Base-by-base conservation (phyloP, 1,139 yeast species). In the Eremothecium cymbalariae region DNA sequence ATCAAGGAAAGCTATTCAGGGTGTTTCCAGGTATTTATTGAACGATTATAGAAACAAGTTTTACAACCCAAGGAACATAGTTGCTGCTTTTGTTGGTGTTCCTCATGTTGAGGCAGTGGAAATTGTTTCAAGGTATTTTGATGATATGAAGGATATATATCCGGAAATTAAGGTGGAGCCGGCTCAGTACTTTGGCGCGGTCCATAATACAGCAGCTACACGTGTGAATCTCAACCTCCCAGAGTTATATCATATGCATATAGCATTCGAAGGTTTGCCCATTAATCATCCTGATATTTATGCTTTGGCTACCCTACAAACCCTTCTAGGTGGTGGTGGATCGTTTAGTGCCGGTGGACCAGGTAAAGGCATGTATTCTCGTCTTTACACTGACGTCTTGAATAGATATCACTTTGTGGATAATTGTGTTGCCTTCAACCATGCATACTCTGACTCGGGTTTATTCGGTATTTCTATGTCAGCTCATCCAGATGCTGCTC, bases 311-410 rank as follows among this genome's bases (percentile, higher is more conserved):
- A 79, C 90, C 1, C 69, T 90, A 38, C 98, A 90, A 55, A 86
- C 90, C 41, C 66, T 90, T 19, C 65, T 90, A n/a, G 98, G 98
- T 26, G 97, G 97, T 24, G 98, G 98, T 34, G 94, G 96, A 6
- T 86, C 97, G 1, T 90, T 90, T 55, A 80, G 94, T 16, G 97
- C 99, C 8, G 99, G 99, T 45, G 99, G 99, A 0, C 99, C 99
- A n/a, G 99, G 99, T 37, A 90, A 90, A 61, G 99, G 99, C 4
- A 88, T 90, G 97, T 93, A 86, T 58, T 84, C 96, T 2, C 70
- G 98, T 41, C 72, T 93, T 19, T 90, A 86, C 63, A 85, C 95
- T 0, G 74, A 88, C 48, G 95, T 90, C 2, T 68, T 90, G 53
- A 90, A 90, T 62, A 90, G 82, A 56, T 84, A 82, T 56, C 94